Conservation (phyloP, 106 monocot species). For the Dendrobium officinale region DNA sequence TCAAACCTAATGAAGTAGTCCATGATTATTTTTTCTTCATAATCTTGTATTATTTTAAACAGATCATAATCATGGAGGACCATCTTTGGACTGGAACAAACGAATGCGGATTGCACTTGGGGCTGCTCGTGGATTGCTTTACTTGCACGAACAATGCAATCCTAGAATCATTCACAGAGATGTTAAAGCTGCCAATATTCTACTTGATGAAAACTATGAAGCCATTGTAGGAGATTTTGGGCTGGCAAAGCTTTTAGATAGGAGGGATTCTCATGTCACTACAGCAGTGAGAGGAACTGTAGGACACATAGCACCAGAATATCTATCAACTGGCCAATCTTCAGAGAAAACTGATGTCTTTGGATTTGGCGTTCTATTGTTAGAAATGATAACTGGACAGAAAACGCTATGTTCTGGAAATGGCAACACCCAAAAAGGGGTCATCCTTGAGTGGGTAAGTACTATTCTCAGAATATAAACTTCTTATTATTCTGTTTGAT, state of each 20-base stretch:
- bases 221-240: slow-evolving; percentile 97
- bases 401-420: slow-evolving; percentile 50
- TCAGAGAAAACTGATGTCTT: slow-evolving; percentile 99
- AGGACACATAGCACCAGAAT: slow-evolving; percentile 95
- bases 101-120: slow-evolving; percentile 80
- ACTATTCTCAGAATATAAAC: not conserved
- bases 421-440: slow-evolving; percentile 63
- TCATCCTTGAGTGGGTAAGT: slow-evolving; percentile 85
- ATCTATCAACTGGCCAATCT: slow-evolving; percentile 89
- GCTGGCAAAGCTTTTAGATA: slow-evolving; percentile 84
- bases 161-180: slow-evolving; percentile 97
- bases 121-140: slow-evolving; percentile 81
- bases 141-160: slow-evolving; percentile 94
- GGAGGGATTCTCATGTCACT: slow-evolving; percentile 89
- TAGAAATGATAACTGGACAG: slow-evolving; percentile 73
- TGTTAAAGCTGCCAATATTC: slow-evolving; percentile 94
- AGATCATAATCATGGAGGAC: slow-evolving; percentile 49
- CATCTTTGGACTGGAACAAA: slow-evolving; percentile 74
- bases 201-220: slow-evolving; percentile 84
- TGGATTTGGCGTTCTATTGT: slow-evolving; percentile 86
- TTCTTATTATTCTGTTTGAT: not conserved
- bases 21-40: too few species aligned
- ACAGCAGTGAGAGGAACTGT: slow-evolving; percentile 90
- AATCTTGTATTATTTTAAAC: not conserved
- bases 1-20: too few species aligned